Percentiles rank a stretch among this genome's conserved stretches.
Evolutionary conservation across 768 basidiomycete genomes (phyloP).

Genomic region (Rhodotorula paludigena): DNA sequence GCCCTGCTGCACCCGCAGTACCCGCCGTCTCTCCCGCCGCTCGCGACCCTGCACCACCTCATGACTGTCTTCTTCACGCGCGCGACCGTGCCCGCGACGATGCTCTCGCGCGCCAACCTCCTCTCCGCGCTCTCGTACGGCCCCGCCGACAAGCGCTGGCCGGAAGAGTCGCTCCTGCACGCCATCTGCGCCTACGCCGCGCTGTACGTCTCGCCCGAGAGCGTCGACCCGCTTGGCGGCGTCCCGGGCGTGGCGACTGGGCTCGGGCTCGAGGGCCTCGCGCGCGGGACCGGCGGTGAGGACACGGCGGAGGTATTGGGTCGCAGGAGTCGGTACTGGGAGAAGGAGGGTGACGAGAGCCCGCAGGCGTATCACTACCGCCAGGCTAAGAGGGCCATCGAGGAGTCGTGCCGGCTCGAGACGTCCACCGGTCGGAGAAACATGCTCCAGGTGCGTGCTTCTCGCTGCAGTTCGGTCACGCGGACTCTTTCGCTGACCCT

Average conservation of each 20-base stretch:
- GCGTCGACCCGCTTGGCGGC: not conserved
- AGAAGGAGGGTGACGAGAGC: not conserved
- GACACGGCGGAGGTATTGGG: not conserved
- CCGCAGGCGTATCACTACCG: constrained; percentile 27
- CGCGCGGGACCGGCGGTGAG: not conserved
- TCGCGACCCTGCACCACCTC: constrained; percentile 21
- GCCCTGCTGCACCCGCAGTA: constrained; percentile 28
- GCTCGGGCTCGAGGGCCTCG: not conserved
- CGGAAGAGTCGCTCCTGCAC: constrained; percentile 30
- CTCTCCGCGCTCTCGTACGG: constrained; percentile 4
- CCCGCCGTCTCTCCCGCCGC: constrained; percentile 25
- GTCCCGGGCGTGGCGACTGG: not conserved
- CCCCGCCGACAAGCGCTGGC: constrained; percentile 19
- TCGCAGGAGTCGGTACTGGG: not conserved
- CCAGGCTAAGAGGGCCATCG: constrained; percentile 3
- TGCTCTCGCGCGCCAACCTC: constrained; percentile 12
- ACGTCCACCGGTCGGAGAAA: not conserved
- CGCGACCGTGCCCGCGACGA: constrained; percentile 14
- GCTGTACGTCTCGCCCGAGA: constrained; percentile 19
- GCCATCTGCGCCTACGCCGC: constrained; percentile 31
- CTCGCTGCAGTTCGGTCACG: not conserved
- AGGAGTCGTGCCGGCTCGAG: not conserved
- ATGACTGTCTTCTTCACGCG: constrained; percentile 30
- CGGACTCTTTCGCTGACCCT: not conserved
- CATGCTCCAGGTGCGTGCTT: constrained; percentile 22